phyloP scores from a whole-genome alignment of 371 early-diverging fungal genomes.

The Rhizopus stolonifer region DNA sequence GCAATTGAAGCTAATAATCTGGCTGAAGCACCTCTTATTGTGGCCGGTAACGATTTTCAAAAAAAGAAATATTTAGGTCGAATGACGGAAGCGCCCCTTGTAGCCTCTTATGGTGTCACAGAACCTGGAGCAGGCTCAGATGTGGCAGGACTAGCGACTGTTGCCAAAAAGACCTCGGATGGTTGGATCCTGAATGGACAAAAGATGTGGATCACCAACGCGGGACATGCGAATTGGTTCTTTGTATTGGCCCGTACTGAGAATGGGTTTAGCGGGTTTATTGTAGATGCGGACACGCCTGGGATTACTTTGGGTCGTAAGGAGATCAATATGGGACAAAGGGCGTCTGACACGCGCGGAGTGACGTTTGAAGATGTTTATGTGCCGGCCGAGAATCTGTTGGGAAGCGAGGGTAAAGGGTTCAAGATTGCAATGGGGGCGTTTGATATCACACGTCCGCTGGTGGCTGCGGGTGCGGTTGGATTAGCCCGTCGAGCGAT shows the following conservation, averaged over 20 bases:
- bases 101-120: constrained; percentile 94
- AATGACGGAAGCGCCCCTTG: constrained; percentile 91
- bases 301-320: constrained; percentile 92
- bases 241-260: constrained; percentile 97
- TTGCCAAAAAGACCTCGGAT: constrained; percentile 68
- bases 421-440: constrained; percentile 98
- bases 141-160: constrained; percentile 66
- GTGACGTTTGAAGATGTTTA: constrained; percentile 95
- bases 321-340: constrained; percentile 97
- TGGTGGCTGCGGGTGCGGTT: constrained; percentile 90
- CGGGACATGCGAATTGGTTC: constrained; percentile 97
- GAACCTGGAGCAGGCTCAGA: constrained; percentile 84
- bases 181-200: constrained; percentile 75
- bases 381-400: constrained; percentile 85
- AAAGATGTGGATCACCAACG: constrained; percentile 92
- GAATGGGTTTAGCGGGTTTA: constrained; percentile 94
- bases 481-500: constrained; percentile 93
- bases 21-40: constrained; percentile 91
- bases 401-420: constrained; percentile 77
- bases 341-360: constrained; percentile 92
- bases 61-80: constrained; percentile 93
- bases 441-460: constrained; percentile 93
- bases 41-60: constrained; percentile 82
- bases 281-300: constrained; percentile 89
- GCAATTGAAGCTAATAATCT: constrained; percentile 96